Percentiles rank a stretch among this genome's conserved stretches.
phyloP scores from a whole-genome alignment of 352 stramenopile genomes.

The Detonula confervacea region DNA sequence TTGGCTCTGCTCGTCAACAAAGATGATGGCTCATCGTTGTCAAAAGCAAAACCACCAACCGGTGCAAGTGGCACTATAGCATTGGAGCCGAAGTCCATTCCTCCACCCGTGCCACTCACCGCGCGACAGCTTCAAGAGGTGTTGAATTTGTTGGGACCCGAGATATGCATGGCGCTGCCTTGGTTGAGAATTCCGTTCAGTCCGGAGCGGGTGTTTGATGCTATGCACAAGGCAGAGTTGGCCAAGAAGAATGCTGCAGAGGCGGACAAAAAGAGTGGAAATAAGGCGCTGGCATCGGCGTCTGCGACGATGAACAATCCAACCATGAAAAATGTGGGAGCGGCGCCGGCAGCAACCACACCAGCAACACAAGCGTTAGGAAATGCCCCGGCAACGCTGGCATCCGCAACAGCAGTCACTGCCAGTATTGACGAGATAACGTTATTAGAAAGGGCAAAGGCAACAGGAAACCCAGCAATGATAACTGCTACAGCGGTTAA shows the following conservation, averaged over 20 bases:
- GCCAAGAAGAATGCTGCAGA: background rate
- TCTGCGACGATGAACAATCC: no score
- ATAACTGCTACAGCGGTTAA: no score
- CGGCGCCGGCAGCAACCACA: background rate
- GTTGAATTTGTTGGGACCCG: slow-evolving; percentile 52
- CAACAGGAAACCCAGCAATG: no score
- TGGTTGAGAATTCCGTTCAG: slow-evolving; percentile 49
- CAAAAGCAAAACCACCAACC: background rate
- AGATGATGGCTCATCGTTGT: background rate
- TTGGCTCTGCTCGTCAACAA: slow-evolving; percentile 8
- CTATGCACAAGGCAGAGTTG: background rate
- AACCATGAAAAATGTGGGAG: no score
- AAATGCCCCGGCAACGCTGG: no score
- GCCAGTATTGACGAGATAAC: background rate
- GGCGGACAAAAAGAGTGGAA: slow-evolving; percentile 4
- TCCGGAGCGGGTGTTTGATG: slow-evolving; percentile 26
- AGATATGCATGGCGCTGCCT: slow-evolving; percentile 43
- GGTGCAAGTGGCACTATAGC: background rate
- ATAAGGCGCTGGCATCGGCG: background rate
- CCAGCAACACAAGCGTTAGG: no score
- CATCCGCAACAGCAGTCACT: background rate
- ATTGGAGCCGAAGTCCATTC: background rate
- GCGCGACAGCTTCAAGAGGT: slow-evolving; percentile 36
- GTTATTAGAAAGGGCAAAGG: no score
- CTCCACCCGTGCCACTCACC: slow-evolving; percentile 29